These are phyloP conservation scores for Paecilomyces fulvus DNA, from an alignment of 2,329 filamentous ascomycete genomes.

Conservation along the genomic window DNA sequence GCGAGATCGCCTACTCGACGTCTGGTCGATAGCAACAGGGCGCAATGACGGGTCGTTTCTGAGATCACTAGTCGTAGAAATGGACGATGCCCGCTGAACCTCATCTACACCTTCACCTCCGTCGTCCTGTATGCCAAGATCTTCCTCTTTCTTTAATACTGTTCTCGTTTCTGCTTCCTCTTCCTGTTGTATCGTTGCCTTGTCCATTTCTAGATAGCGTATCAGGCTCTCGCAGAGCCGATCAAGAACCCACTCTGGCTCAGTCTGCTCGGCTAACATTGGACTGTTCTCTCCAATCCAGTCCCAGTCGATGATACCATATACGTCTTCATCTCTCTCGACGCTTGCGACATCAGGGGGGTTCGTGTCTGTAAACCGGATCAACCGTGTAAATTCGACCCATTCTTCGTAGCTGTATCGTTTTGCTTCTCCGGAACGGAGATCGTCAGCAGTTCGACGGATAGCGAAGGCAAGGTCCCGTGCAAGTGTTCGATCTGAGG, in stretches of 20 bases:
- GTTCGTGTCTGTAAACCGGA: conserved; percentile 46
- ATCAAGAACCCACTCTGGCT: conserved; percentile 60
- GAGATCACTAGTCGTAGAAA: background rate
- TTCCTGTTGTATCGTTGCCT: background rate
- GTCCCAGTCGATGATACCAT: conserved; percentile 58
- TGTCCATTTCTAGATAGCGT: conserved; percentile 27
- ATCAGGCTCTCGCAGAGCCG: conserved; percentile 57
- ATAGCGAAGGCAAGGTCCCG: conserved; percentile 62
- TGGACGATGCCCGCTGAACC: background rate
- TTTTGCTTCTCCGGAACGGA: conserved; percentile 49
- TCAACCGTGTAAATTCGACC: conserved; percentile 73
- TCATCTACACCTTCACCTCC: background rate
- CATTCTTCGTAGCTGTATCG: conserved; percentile 76
- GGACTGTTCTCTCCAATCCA: conserved; percentile 64
- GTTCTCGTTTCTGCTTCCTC: conserved; percentile 8
- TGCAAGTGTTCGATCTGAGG: conserved; percentile 51
- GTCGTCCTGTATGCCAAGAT: conserved; percentile 14
- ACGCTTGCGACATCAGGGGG: conserved; percentile 19
- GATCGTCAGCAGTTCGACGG: conserved; percentile 54
- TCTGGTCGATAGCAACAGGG: background rate
- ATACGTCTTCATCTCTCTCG: conserved; percentile 44
- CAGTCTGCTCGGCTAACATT: conserved; percentile 53
- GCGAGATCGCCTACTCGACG: background rate
- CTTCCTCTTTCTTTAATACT: conserved; percentile 16
- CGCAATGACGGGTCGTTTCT: background rate